phyloP scores from a whole-genome alignment of 83 land plant species.

The Thuja plicata region DNA sequence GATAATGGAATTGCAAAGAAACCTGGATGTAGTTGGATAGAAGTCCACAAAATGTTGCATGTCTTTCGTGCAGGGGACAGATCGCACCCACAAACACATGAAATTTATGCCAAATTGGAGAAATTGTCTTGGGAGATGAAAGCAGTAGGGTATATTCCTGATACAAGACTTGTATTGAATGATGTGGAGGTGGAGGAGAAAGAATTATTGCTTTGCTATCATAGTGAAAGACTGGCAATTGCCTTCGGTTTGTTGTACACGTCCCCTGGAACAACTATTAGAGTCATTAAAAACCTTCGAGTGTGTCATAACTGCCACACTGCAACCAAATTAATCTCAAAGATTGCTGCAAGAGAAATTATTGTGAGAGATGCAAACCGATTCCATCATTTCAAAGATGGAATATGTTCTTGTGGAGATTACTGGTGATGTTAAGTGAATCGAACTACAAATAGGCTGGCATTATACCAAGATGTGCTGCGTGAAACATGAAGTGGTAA shows the following conservation, averaged over 20 bases:
- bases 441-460: neutral
- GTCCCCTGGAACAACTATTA: neutral
- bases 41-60: neutral
- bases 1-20: neutral
- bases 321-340: neutral
- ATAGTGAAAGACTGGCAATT: neutral
- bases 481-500: neutral
- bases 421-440: neutral
- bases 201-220: neutral
- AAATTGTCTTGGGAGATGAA: neutral
- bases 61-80: slow-evolving; percentile 3
- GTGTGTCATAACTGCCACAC: neutral
- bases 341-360: neutral
- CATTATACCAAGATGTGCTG: neutral
- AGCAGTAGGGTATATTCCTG: neutral
- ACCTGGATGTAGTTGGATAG: slow-evolving; percentile 15
- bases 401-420: slow-evolving; percentile 3
- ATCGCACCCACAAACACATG: neutral
- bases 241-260: neutral
- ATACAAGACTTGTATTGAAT: neutral
- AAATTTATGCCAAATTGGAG: neutral
- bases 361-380: neutral
- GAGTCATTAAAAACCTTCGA: neutral
- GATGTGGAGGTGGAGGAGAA: slow-evolving; percentile 3
- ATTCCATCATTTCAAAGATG: slow-evolving; percentile 6